Base-by-base conservation (phyloP, 768 basidiomycete species). In the Rhodotorula taiwanensis region DNA sequence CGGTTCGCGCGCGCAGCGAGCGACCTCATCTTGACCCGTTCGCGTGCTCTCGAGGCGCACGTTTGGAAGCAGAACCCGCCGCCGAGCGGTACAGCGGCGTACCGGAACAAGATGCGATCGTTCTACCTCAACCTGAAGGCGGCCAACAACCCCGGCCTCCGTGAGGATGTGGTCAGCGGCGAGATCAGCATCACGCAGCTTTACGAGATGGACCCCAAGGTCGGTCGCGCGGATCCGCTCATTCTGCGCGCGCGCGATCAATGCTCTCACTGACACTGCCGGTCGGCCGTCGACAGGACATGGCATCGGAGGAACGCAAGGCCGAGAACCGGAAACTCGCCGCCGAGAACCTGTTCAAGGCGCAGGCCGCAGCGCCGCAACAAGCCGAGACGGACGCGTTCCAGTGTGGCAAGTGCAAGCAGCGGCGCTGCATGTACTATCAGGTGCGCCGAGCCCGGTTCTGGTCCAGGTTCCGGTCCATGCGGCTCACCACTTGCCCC, bases 381-480 rank as follows among this genome's bases (percentile, higher is more conserved):
- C 83, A 92, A 76, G 91, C 93, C 20, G 95, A 98, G 76, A 99
- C 95, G 1, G 89, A 92, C 67, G 93, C 89, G 4, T 99, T 99
- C 87, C 90, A 97, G 75, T 99, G 95, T 73, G 81, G 84, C 15
- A 82, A 88, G 71, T 99, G 95, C 84, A 93, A 92, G 72, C 87
- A 93, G 82, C 84, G 76, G 25, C 76, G 76, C 58, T 76, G 62
- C 50, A 69, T 67, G 49, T 71, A 66, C 53, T 60, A 62, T 30
- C 59, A 56, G 28, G 60, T 55, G 18, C 16, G 44, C 36, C 30
- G 1, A 25, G 27, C 49, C 2, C 8, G 5, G 45, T 15, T 65
- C 47, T n/a, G n/a, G n/a, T n/a, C 18, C 36, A 43, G 27, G 27
- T 62, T 45, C 31, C n/a, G n/a, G n/a, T n/a, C n/a, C n/a, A n/a